phyloP scores from a whole-genome alignment of 2,329 filamentous ascomycete genomes.

The Sarocladium brachiariae region DNA sequence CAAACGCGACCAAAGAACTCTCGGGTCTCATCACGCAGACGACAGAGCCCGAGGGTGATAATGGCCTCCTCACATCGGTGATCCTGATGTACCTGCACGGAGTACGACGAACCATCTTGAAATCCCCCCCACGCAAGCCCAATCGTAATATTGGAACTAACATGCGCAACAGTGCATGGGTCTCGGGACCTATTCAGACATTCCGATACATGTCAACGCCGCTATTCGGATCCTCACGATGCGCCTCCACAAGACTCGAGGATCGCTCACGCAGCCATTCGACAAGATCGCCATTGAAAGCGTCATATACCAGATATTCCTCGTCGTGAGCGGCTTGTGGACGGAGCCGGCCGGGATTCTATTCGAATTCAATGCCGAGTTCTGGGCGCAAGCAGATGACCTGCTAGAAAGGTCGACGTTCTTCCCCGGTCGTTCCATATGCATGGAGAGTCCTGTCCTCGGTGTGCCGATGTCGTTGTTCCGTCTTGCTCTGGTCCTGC shows the following conservation, averaged over 20 bases:
- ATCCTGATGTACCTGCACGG: conserved; percentile 5
- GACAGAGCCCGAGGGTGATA: conserved; percentile 14
- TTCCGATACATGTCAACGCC: conserved; percentile 1
- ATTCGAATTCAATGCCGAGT: neutral
- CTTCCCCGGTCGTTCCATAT: neutral
- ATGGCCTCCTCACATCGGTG: conserved; percentile 18
- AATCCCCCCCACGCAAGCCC: no score
- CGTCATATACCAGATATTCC: conserved; percentile 5
- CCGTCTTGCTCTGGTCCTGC: neutral
- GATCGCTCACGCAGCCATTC: neutral
- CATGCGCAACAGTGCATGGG: neutral
- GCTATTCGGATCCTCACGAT: conserved; percentile 1
- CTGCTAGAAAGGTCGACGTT: neutral
- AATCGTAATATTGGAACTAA: neutral
- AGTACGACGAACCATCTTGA: neutral
- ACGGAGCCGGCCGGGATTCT: neutral
- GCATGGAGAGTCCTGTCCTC: neutral
- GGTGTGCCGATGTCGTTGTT: neutral
- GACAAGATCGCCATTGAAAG: neutral
- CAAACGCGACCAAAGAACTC: conserved; percentile 15
- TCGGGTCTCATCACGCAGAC: conserved; percentile 11
- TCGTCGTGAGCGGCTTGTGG: neutral
- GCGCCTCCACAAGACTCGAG: neutral
- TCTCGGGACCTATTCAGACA: neutral
- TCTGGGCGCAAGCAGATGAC: neutral